These are phyloP conservation scores for Cornus suecica DNA, from an alignment of 148 eudicot genomes.

Conservation along the genomic window DNA sequence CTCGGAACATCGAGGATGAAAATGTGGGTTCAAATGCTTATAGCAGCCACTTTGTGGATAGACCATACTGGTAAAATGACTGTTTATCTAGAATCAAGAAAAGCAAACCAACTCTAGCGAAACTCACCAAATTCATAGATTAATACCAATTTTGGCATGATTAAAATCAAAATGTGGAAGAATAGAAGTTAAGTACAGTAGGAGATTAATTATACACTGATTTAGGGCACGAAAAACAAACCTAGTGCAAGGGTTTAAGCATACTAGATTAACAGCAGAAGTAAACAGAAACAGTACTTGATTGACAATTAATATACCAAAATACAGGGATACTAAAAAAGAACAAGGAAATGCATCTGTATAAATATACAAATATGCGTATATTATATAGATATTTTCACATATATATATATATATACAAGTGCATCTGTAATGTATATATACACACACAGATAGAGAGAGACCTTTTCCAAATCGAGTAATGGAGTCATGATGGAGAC, in stretches of 20 bases:
- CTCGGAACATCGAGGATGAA: too few relatives aligned
- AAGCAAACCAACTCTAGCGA: not conserved
- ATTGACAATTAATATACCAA: not conserved
- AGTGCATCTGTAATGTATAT: not conserved
- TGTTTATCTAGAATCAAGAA: not conserved
- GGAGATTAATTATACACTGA: not conserved
- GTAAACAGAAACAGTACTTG: not conserved
- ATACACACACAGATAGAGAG: not conserved
- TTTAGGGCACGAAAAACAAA: not conserved
- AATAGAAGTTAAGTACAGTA: not conserved
- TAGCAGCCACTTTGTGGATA: too few relatives aligned
- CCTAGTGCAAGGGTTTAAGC: not conserved
- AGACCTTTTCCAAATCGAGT: slow-evolving; percentile 87
- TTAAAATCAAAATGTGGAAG: not conserved
- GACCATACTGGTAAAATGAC: too few relatives aligned
- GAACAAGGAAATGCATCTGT: not conserved
- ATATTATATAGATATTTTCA: too few relatives aligned
- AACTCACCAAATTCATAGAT: not conserved
- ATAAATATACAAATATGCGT: too few relatives aligned
- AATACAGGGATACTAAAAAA: not conserved
- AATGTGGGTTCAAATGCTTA: too few relatives aligned
- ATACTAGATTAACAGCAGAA: not conserved
- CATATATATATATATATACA: not conserved
- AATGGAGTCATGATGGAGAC: slow-evolving; percentile 78
- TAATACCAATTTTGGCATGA: not conserved